Evolutionary conservation across 176 grass and related monocot species (phyloP).

Genomic region (Bolboschoenus planiculmis): DNA sequence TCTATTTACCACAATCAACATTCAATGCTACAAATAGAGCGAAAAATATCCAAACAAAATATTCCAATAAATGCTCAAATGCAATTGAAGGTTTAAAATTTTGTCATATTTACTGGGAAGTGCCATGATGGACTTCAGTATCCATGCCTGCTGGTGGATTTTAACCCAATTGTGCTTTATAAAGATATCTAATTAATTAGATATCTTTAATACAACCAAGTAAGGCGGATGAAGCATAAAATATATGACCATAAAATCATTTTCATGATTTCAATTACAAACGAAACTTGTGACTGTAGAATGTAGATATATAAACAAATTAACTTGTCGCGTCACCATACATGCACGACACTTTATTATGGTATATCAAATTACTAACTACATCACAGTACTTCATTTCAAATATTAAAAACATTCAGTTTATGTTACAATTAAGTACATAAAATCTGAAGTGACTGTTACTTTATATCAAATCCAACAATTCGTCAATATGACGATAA

Average conservation of each 20-base stretch:
- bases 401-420: too few species aligned
- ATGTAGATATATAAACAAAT: not conserved
- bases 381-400: not conserved
- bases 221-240: not conserved
- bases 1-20: too few species aligned
- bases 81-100: not conserved
- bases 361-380: too few species aligned
- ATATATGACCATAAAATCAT: too few species aligned
- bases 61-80: not conserved
- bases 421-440: not conserved
- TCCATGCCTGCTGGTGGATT: too few species aligned
- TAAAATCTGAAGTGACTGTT: not conserved
- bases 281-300: not conserved
- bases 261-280: not conserved
- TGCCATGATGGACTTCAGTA: too few species aligned
- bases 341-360: too few species aligned
- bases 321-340: not conserved
- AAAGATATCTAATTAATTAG: too few species aligned
- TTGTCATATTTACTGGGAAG: not conserved
- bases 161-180: too few species aligned
- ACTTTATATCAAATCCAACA: not conserved
- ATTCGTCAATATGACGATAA: not conserved
- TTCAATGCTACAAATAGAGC: not conserved
- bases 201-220: too few species aligned
- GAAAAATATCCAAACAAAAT: not conserved